Percentiles rank a stretch among this genome's conserved stretches.
These are phyloP conservation scores for Hypoxylon sp. DNA, from an alignment of 2,329 filamentous ascomycete species.

Conservation along the genomic window DNA sequence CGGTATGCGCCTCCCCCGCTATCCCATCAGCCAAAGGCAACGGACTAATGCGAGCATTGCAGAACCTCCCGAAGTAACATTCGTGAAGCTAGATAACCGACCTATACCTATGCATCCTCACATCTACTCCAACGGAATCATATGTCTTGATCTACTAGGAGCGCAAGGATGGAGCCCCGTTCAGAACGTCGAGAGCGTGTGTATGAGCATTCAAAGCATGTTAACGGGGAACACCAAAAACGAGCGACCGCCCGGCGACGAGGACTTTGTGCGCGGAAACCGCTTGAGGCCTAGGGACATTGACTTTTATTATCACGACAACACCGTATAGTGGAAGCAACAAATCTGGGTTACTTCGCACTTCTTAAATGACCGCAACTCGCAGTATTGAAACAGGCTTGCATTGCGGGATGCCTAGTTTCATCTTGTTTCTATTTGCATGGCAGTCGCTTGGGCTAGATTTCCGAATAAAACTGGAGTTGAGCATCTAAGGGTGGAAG, in stretches of 20 bases:
- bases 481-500: constrained; percentile 18
- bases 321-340: constrained; percentile 67
- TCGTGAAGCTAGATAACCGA: constrained; percentile 70
- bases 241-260: constrained; percentile 89
- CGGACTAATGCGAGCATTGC: constrained; percentile 20
- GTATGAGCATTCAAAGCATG: constrained; percentile 98
- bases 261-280: constrained; percentile 86
- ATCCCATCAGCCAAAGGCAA: constrained; percentile 1
- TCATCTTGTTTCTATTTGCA: constrained; percentile 24
- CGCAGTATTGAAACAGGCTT: constrained; percentile 23
- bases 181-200: constrained; percentile 95
- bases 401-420: constrained; percentile 30
- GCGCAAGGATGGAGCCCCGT: constrained; percentile 93
- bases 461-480: constrained; percentile 22
- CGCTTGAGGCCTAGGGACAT: constrained; percentile 85
- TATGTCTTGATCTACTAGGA: constrained; percentile 93
- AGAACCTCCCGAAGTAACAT: constrained; percentile 97
- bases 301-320: constrained; percentile 93
- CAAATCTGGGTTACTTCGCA: constrained; percentile 11
- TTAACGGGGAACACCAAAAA: constrained; percentile 92
- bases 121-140: constrained; percentile 98
- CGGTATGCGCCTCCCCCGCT: constrained; percentile 60
- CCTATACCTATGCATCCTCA: constrained; percentile 94
- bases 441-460: constrained; percentile 25
- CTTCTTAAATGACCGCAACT: constrained; percentile 6